Percentiles rank a stretch among this genome's conserved stretches.
Conservation (phyloP, 805 yeast species). For the Ogataea corticis region DNA sequence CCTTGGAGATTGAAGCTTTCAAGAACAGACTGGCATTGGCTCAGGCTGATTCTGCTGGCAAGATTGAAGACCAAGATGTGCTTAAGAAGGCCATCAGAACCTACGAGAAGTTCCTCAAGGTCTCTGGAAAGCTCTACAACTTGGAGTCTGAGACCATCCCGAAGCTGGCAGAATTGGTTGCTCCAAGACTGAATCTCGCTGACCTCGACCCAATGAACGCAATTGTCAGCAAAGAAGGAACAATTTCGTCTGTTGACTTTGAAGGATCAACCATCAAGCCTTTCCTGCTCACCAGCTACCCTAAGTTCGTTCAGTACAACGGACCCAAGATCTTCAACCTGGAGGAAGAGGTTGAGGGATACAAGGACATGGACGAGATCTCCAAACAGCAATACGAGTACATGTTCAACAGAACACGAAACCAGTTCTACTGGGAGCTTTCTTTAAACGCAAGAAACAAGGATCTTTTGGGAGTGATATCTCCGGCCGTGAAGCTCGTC, state of each 20-base stretch:
- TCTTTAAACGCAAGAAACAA: conserved; percentile 64
- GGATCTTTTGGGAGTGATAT: conserved; percentile 75
- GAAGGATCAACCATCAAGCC: conserved; percentile 84
- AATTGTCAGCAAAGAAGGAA: conserved; percentile 43
- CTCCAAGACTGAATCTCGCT: conserved; percentile 74
- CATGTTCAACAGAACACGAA: conserved; percentile 87
- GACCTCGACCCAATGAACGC: conserved; percentile 93
- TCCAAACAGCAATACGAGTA: conserved; percentile 82
- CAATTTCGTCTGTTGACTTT: conserved; percentile 69
- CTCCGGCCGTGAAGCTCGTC: conserved; percentile 74
- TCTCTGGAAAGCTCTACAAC: conserved; percentile 62
- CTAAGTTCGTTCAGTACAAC: conserved; percentile 79
- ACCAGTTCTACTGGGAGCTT: conserved; percentile 85
- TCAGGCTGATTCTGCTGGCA: conserved; percentile 52
- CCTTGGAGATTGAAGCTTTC: conserved; percentile 63
- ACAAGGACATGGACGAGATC: conserved; percentile 61
- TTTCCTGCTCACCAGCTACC: conserved; percentile 72
- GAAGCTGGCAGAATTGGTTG: conserved; percentile 58
- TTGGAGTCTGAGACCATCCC: conserved; percentile 56
- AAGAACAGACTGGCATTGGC: conserved; percentile 53
- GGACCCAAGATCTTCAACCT: conserved; percentile 85
- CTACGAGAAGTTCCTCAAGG: conserved; percentile 56
- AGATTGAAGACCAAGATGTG: conserved; percentile 42
- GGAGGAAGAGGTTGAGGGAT: conserved; percentile 73
- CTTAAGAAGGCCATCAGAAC: conserved; percentile 56